These are phyloP conservation scores for Cladosporium oxysporum DNA, from an alignment of 2,329 filamentous ascomycete genomes.

Conservation along the genomic window DNA sequence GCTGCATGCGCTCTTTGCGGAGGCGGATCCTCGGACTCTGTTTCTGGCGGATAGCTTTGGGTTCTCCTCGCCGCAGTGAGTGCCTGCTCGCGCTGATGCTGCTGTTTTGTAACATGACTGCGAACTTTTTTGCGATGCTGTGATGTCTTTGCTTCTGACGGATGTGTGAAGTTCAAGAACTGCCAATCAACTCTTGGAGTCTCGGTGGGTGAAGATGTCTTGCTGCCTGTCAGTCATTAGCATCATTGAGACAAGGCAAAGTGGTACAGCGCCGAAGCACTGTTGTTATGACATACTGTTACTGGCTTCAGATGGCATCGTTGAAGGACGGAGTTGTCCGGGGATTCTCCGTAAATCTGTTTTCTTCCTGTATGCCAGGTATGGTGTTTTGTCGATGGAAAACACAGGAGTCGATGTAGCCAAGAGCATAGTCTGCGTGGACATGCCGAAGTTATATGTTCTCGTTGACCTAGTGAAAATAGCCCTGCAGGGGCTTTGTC, in stretches of 20 bases:
- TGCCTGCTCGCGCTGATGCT: constrained; percentile 34
- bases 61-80: constrained; percentile 27
- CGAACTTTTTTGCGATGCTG: constrained; percentile 37
- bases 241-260: not conserved
- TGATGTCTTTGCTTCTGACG: constrained; percentile 37
- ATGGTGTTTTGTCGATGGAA: not conserved
- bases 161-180: constrained; percentile 40
- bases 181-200: constrained; percentile 35
- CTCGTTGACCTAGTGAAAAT: not conserved
- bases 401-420: not conserved
- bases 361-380: constrained; percentile 6
- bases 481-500: constrained; percentile 24
- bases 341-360: not conserved
- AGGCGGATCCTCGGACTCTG: constrained; percentile 1
- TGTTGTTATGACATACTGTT: constrained; percentile 5
- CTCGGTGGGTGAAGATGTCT: constrained; percentile 26
- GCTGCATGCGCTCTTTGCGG: constrained; percentile 23
- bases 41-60: constrained; percentile 9
- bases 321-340: not conserved
- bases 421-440: constrained; percentile 1
- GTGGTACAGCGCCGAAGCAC: not conserved
- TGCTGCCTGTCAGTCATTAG: constrained; percentile 27
- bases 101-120: constrained; percentile 38
- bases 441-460: constrained; percentile 14
- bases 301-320: constrained; percentile 12